Conservation (phyloP, 208 protist genomes). For the Vickermania spadyakhi region DNA sequence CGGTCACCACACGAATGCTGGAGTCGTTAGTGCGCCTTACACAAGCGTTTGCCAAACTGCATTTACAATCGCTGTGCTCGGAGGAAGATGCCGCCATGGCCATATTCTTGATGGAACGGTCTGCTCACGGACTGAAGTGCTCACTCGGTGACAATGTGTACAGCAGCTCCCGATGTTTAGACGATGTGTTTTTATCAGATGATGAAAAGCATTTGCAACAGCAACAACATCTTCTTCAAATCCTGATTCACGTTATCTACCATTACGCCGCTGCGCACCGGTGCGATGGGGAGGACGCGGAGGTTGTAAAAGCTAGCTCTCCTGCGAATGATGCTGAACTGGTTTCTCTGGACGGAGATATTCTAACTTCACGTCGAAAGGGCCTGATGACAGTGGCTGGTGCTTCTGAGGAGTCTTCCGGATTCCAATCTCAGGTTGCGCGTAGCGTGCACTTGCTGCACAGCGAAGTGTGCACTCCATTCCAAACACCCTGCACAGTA, state of each 20-base stretch:
- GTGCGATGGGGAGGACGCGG: no score
- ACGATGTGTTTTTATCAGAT: slow-evolving; percentile 59
- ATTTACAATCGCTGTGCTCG: slow-evolving; percentile 68
- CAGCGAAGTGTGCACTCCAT: no score
- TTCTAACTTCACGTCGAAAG: no score
- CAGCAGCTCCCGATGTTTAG: slow-evolving; percentile 61
- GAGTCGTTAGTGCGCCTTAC: slow-evolving; percentile 92
- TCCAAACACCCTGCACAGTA: no score
- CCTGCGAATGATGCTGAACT: no score
- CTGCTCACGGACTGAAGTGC: slow-evolving; percentile 74
- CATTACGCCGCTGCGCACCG: no score
- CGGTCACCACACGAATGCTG: slow-evolving; percentile 94
- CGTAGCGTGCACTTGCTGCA: no score
- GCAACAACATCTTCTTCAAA: slow-evolving; percentile 42
- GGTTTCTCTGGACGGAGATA: no score
- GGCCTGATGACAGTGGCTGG: no score
- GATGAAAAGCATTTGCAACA: slow-evolving; percentile 14
- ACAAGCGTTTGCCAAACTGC: slow-evolving; percentile 93
- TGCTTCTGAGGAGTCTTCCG: no score
- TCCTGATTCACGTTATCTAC: slow-evolving; percentile 48
- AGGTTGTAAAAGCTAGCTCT: no score
- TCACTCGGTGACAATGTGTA: slow-evolving; percentile 50
- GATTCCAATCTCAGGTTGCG: no score
- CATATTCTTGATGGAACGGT: slow-evolving; percentile 83
- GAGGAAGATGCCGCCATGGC: slow-evolving; percentile 81